Evolutionary conservation across 1,139 yeast species (phyloP).

Genomic region (Nematodospora anomalae): DNA sequence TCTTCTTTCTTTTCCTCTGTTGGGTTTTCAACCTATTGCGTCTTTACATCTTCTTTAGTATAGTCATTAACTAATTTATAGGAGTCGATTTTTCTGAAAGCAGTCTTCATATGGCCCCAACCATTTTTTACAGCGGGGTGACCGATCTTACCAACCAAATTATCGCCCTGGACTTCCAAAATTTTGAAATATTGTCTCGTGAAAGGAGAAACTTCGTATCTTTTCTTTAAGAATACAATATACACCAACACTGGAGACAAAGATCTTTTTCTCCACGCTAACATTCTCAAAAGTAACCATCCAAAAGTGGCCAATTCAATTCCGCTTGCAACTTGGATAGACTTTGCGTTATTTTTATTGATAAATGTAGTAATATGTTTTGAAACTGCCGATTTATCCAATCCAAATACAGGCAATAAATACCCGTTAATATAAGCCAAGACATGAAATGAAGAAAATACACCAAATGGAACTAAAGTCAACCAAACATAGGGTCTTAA

Average conservation of each 20-base stretch:
- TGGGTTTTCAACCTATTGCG: conserved; percentile 10
- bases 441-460: conserved; percentile 64
- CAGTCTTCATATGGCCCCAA: conserved; percentile 61
- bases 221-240: conserved; percentile 67
- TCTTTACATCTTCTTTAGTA: conserved; percentile 27
- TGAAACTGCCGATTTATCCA: conserved; percentile 41
- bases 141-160: conserved; percentile 53
- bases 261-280: conserved; percentile 66
- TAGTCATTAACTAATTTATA: conserved; percentile 37
- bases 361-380: conserved; percentile 54
- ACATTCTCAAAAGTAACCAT: conserved; percentile 51
- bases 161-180: conserved; percentile 73
- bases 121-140: conserved; percentile 61
- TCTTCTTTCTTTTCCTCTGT: conserved; percentile 4
- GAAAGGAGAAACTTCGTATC: conserved; percentile 75
- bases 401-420: conserved; percentile 64
- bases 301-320: conserved; percentile 61
- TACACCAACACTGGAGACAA: conserved; percentile 61
- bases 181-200: conserved; percentile 70
- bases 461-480: conserved; percentile 48
- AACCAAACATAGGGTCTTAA: conserved; percentile 46
- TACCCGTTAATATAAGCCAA: conserved; percentile 58
- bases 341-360: conserved; percentile 61
- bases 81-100: conserved; percentile 36
- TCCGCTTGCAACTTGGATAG: conserved; percentile 70